phyloP scores from a whole-genome alignment of 1,139 yeast genomes.

The Hansenula anomala region DNA sequence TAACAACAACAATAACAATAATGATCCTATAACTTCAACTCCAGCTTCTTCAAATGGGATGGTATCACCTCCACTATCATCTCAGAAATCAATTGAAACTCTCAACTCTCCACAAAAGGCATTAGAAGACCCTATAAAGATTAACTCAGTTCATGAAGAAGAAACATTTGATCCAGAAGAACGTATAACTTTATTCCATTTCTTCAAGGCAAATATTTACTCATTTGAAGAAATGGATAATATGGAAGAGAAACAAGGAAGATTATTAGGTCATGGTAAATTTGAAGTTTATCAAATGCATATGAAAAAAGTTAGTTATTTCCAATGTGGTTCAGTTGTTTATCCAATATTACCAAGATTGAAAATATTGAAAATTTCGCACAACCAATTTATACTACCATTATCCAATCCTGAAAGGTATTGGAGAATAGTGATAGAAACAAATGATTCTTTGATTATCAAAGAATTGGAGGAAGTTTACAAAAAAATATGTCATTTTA shows the following conservation, averaged over 20 bases:
- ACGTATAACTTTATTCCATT: constrained; percentile 28
- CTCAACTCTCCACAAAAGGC: not conserved
- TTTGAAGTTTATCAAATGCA: constrained; percentile 63
- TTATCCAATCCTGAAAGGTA: constrained; percentile 67
- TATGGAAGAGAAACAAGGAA: constrained; percentile 29
- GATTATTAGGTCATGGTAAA: constrained; percentile 55
- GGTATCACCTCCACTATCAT: constrained; percentile 1
- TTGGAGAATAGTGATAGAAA: constrained; percentile 55
- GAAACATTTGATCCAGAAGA: not conserved
- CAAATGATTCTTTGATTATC: constrained; percentile 32
- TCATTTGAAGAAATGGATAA: constrained; percentile 36
- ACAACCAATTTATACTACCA: constrained; percentile 56
- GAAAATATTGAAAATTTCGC: constrained; percentile 48
- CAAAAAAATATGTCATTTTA: constrained; percentile 38
- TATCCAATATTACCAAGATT: constrained; percentile 65
- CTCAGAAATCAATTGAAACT: not conserved
- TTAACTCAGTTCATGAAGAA: not conserved
- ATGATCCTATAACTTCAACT: not conserved
- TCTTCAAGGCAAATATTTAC: constrained; percentile 34
- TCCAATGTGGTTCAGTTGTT: constrained; percentile 53
- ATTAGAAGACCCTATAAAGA: constrained; percentile 1
- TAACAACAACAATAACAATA: not conserved
- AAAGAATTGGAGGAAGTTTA: constrained; percentile 35
- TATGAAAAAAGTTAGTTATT: constrained; percentile 57
- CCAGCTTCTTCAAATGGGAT: not conserved